Conservation (phyloP, 1,139 yeast genomes). For the Nadsonia starkeyi-henricii region DNA sequence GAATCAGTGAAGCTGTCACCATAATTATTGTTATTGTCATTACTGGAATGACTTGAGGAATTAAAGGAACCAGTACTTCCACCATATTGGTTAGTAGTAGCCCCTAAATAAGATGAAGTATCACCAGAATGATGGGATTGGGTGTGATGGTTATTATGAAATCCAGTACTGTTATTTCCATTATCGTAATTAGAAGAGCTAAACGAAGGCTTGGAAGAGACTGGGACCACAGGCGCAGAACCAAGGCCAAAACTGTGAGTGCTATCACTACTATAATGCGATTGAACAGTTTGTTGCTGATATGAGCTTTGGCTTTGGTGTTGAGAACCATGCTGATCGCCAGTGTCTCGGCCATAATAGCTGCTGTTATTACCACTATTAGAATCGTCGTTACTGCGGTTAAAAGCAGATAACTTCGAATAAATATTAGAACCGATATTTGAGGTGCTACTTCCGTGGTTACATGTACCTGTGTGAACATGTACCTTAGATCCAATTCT, state of each 20-base stretch:
- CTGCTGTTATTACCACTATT: background rate
- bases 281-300: background rate
- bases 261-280: background rate
- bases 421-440: background rate
- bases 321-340: background rate
- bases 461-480: background rate
- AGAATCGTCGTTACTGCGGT: background rate
- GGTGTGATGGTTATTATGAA: too few species aligned
- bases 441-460: background rate
- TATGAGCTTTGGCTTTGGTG: background rate
- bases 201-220: background rate
- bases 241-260: too few species aligned
- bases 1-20: background rate
- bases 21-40: background rate
- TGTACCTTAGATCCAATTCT: constrained; percentile 1
- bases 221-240: background rate
- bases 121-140: too few species aligned
- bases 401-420: background rate
- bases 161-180: background rate
- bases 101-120: too few species aligned
- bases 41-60: background rate
- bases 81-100: too few species aligned
- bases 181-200: background rate
- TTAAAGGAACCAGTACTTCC: background rate
- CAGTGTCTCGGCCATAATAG: background rate